Evolutionary conservation across 75 land plant genomes (phyloP).

Genomic region (Azolla pinnata): DNA sequence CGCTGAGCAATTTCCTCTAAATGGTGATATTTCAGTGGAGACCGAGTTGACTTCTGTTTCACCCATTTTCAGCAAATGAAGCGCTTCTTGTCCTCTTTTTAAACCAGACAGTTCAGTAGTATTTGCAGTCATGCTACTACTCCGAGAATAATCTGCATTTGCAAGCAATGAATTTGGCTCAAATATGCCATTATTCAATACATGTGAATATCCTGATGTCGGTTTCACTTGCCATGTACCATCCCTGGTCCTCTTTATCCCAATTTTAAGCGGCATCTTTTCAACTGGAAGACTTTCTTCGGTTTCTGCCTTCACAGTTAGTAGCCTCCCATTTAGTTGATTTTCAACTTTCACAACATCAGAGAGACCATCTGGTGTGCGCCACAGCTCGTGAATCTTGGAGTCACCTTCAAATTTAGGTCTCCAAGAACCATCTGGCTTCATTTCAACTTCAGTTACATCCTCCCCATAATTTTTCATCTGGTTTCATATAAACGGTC

Average conservation of each 20-base stretch:
- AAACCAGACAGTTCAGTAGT: constrained; percentile 32
- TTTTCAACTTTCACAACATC: constrained; percentile 21
- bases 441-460: constrained; percentile 80
- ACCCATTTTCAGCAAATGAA: constrained; percentile 36
- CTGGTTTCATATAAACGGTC: constrained; percentile 17
- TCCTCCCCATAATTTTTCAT: constrained; percentile 74
- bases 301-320: constrained; percentile 38
- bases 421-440: constrained; percentile 96
- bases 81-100: too few species aligned
- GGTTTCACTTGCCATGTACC: constrained; percentile 75
- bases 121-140: constrained; percentile 81
- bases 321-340: constrained; percentile 6
- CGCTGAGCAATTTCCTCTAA: background rate
- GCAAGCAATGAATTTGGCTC: constrained; percentile 11
- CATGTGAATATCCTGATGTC: constrained; percentile 23
- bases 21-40: background rate
- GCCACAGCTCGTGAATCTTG: constrained; percentile 37
- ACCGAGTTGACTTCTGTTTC: constrained; percentile 49
- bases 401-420: constrained; percentile 49
- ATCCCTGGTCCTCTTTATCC: constrained; percentile 66
- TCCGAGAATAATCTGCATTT: constrained; percentile 35
- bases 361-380: constrained; percentile 33
- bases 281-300: constrained; percentile 54
- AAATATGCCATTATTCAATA: constrained; percentile 10
- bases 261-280: constrained; percentile 44